phyloP scores from a whole-genome alignment of 345 rosid species.

The Salix exigua region DNA sequence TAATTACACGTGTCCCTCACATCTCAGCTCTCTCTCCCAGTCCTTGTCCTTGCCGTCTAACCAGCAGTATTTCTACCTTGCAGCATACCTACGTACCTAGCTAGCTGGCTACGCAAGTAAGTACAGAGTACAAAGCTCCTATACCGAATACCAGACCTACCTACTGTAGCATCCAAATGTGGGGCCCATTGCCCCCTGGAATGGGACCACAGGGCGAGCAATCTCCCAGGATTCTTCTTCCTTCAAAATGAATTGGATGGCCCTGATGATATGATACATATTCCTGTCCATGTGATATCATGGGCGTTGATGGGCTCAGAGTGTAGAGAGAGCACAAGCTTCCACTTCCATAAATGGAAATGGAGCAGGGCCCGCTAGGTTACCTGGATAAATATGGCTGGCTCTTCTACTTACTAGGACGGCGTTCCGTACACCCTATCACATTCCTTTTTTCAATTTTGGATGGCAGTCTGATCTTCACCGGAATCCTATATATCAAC shows the following conservation, averaged over 20 bases:
- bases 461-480: not conserved
- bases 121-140: not conserved
- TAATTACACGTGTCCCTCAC: conserved; percentile 25
- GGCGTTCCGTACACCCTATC: conserved; percentile 9
- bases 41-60: not conserved
- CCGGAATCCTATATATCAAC: conserved; percentile 16
- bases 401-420: conserved; percentile 1
- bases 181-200: conserved; percentile 28
- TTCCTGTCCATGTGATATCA: not conserved
- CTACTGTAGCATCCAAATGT: not conserved
- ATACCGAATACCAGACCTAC: not conserved
- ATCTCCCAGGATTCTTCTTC: not conserved
- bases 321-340: not conserved
- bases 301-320: not conserved
- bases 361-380: not conserved
- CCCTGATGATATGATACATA: not conserved
- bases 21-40: not conserved
- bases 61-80: not conserved
- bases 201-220: not conserved
- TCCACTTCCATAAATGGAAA: not conserved
- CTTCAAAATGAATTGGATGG: not conserved
- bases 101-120: not conserved
- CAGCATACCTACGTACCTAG: not conserved
- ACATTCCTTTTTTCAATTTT: not conserved
- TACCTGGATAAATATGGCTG: conserved; percentile 2